phyloP scores from a whole-genome alignment of 2,329 filamentous ascomycete genomes.

The Epichloe typhina region DNA sequence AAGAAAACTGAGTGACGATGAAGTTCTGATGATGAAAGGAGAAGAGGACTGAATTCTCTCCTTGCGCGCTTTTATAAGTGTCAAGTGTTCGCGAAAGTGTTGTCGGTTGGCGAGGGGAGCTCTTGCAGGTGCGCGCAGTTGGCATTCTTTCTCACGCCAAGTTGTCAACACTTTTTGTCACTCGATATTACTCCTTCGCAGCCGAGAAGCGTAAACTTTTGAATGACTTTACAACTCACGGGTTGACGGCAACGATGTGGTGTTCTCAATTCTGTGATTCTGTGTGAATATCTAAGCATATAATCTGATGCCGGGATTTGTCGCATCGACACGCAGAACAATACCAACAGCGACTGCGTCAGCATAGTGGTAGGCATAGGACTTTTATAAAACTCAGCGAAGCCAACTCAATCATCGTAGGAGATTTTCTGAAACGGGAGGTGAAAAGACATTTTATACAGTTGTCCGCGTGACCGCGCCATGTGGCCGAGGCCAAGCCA shows the following conservation, averaged over 20 bases:
- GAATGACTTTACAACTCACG: too few relatives aligned
- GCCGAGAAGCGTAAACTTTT: too few relatives aligned
- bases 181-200: too few relatives aligned
- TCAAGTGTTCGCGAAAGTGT: not conserved
- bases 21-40: not conserved
- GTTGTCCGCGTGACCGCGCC: not conserved
- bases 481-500: not conserved
- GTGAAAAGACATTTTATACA: too few relatives aligned
- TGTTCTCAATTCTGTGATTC: too few relatives aligned
- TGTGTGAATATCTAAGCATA: too few relatives aligned
- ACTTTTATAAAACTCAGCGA: too few relatives aligned
- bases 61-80: not conserved
- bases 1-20: accelerated
- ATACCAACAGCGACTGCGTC: too few relatives aligned
- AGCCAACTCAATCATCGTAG: not conserved
- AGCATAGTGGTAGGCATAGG: too few relatives aligned
- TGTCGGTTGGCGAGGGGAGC: not conserved
- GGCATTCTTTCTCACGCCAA: not conserved
- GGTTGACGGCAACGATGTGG: too few relatives aligned
- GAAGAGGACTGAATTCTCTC: not conserved
- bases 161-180: not conserved
- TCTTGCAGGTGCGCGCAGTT: not conserved
- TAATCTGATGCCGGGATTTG: not conserved
- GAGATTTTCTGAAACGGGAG: too few relatives aligned
- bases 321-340: not conserved